Base-by-base conservation (phyloP, 2,329 filamentous ascomycete genomes). In the Colletotrichum tabaci region DNA sequence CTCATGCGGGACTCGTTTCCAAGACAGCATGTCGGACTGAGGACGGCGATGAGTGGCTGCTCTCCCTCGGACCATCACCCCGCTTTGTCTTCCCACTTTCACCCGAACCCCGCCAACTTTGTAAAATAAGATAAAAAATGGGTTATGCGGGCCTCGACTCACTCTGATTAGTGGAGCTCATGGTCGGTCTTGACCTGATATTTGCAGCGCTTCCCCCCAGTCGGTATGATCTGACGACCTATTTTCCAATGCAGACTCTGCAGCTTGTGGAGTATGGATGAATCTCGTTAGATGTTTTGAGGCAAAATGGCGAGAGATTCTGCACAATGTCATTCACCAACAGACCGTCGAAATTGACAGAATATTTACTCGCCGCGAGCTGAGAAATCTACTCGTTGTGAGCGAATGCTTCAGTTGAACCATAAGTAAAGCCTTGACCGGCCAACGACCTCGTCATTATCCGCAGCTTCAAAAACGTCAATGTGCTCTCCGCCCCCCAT, bases 1-100 rank as follows among this genome's bases (percentile, higher is more conserved):
- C 1, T 10, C 38, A 6, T 13, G 10, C 9, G n/a, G 60, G 26
- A 62, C 5, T 42, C 13, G 40, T 52, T 40, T 13, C 30, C 21
- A 21, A n/a, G 30, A 30, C 50, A 62, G 30, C 18, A 15, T 55
- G 52, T 38, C 9, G 35, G 35, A 38, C 35, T 38, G 2, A 10
- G 35, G 9, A 38, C 9, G 35, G 35, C 9, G 35, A 38, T 38
- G 35, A 38, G 35, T 38, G 52, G 50, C 66, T 44, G 61, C 23
- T 62, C 61, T 65, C 46, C 44, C 30, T 64, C 38, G 46, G 61
- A 52, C 61, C 44, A 65, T 26, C 21, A 38, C 23, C 50, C 61
- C 66, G 52, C 66, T 12, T 30, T 56, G 16, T 30, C 15, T 8
- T 38, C 23, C 38, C 35, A 15, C 38, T 23, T 18, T 23, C 46